These are phyloP conservation scores for Rhizoclosmatium sp. DNA, from an alignment of 192 early-diverging fungal species.

Conservation along the genomic window DNA sequence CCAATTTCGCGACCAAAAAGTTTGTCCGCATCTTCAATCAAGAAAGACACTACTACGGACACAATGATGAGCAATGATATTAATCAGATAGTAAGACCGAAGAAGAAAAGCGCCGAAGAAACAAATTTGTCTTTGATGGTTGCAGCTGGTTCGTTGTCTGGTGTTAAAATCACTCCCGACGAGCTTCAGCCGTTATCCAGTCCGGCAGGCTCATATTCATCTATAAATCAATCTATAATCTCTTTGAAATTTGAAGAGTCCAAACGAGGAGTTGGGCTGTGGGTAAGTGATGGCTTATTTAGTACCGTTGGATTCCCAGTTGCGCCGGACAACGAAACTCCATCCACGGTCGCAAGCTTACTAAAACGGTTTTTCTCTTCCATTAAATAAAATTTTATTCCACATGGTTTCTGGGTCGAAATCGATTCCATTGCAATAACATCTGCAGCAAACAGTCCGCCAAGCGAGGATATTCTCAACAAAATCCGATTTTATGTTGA, in stretches of 20 bases:
- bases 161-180: neutral
- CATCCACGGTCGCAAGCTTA: conserved; percentile 31
- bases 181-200: neutral
- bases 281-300: neutral
- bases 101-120: neutral
- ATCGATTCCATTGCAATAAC: conserved; percentile 13
- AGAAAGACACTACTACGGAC: neutral
- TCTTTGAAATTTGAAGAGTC: neutral
- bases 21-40: neutral
- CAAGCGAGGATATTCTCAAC: neutral
- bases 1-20: neutral
- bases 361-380: conserved; percentile 29
- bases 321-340: conserved; percentile 10
- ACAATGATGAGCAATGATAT: neutral
- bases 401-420: conserved; percentile 26
- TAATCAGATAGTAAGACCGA: neutral
- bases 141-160: neutral
- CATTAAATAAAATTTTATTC: conserved; percentile 20
- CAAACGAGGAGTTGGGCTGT: conserved; percentile 7
- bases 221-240: neutral
- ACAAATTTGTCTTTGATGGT: neutral
- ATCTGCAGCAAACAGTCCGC: neutral
- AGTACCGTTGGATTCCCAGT: conserved; percentile 26
- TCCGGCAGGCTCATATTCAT: neutral
- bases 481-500: conserved; percentile 5